Evolutionary conservation across 2,329 filamentous ascomycete species (phyloP), one percentile per base, ranked within the genome.

Genomic region (Xylaria sp.): DNA sequence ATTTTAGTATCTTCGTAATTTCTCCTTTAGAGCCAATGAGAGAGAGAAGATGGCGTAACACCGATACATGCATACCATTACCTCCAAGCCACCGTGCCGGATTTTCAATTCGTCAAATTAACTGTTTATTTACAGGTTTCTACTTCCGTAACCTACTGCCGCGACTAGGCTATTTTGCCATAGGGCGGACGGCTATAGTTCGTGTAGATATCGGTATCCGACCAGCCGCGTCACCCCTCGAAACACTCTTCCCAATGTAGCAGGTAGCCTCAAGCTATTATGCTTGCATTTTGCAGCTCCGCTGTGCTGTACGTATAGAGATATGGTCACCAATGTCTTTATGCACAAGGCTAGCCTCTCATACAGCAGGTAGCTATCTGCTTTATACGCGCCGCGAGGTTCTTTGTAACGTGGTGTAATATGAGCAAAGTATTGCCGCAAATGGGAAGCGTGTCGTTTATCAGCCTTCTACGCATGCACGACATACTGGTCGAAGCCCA

Each of bases 181-280:
- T 65, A 25, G 52, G 15, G 41, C 52, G 37, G 46, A 55, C 48
- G 37, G 37, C 48, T 60, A 18, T n/a, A 46, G 18, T n/a, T 46
- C 18, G 41, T 44, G 15, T 44, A 44, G 15, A n/a, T n/a, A 8
- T 46, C 41, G 6, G 41, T 46, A 46, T 7, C 41, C 15, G 18
- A 46, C 15, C 41, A 46, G 41, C 18, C 41, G 41, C 41, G 41
- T 46, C 41, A n/a, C 41, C 13, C 34, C 39, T 50, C 12, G n/a
- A 18, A 25, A 50, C 56, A 13, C 37, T 28, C 37, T 58, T 58
- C 37, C 55, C 44, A 28, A 64, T 56, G n/a, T 25, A 57, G 28
- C 41, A 48, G 44, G n/a, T 66, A 50, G n/a, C 60, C n/a, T 52
- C n/a, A 41, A 15, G 54, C 54, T 54, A 51, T 34, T 6, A 39